These are phyloP conservation scores for Cladosporium cucumerinum DNA, from an alignment of 2,329 filamentous ascomycete genomes.

Conservation along the genomic window DNA sequence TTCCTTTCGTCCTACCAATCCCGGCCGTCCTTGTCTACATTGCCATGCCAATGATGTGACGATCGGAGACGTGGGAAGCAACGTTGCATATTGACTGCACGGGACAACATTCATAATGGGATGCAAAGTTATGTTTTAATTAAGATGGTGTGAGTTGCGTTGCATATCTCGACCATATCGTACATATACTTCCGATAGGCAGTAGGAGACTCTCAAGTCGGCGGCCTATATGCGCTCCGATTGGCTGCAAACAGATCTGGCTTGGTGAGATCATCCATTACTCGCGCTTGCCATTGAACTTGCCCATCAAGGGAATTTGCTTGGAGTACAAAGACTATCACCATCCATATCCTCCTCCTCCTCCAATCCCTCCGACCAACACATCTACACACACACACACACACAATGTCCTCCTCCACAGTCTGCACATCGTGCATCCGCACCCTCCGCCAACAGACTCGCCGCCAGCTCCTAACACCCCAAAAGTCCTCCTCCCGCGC, in stretches of 20 bases:
- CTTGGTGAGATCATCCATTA: background rate
- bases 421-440: slow-evolving; percentile 27
- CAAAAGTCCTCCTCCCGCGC: slow-evolving; percentile 11
- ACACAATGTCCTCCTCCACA: slow-evolving; percentile 24
- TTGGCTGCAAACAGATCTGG: background rate
- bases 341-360: background rate
- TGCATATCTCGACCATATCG: no score
- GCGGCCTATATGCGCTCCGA: background rate
- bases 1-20: no score
- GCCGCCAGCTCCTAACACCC: slow-evolving; percentile 11
- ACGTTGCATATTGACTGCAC: no score
- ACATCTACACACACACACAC: no score
- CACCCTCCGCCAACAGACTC: slow-evolving; percentile 22
- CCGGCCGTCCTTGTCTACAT: no score
- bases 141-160: no score
- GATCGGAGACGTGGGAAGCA: no score
- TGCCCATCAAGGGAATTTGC: background rate
- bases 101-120: no score
- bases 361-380: background rate
- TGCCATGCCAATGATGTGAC: no score
- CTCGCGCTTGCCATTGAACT: background rate
- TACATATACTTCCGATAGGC: background rate
- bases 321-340: background rate
- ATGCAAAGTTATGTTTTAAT: no score
- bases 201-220: background rate